phyloP scores from a whole-genome alignment of 2,329 filamentous ascomycete species.

The Scedosporium dehoogii region DNA sequence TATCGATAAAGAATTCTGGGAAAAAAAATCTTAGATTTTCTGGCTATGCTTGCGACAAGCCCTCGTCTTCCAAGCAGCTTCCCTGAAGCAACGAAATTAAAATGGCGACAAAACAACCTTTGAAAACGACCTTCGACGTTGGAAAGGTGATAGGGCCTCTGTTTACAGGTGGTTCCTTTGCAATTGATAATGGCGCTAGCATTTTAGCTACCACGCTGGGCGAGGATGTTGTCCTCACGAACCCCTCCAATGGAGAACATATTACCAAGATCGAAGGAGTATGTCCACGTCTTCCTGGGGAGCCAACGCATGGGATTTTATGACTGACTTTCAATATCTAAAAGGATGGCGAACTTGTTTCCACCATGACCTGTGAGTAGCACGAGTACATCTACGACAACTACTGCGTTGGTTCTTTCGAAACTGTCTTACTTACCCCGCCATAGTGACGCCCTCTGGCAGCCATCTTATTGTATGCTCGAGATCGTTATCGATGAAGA shows the following conservation, averaged over 20 bases:
- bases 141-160: conserved; percentile 80
- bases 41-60: not conserved
- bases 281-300: conserved; percentile 15
- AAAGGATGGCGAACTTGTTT: conserved; percentile 71
- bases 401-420: not conserved
- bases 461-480: conserved; percentile 88
- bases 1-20: conserved; percentile 8
- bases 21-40: not conserved
- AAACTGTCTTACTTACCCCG: conserved; percentile 11
- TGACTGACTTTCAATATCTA: conserved; percentile 14
- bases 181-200: conserved; percentile 69
- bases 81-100: conserved; percentile 9
- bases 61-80: not conserved
- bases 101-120: conserved; percentile 53
- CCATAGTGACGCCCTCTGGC: conserved; percentile 70
- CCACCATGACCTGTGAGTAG: conserved; percentile 54
- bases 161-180: conserved; percentile 82
- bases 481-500: conserved; percentile 89
- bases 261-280: conserved; percentile 83
- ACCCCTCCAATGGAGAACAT: conserved; percentile 72
- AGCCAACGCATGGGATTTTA: not conserved
- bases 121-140: conserved; percentile 85
- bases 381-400: not conserved
- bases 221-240: conserved; percentile 81
- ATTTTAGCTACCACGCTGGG: conserved; percentile 84